Evolutionary conservation across 352 stramenopile species (phyloP).

Genomic region (Blastocystis hominis): DNA sequence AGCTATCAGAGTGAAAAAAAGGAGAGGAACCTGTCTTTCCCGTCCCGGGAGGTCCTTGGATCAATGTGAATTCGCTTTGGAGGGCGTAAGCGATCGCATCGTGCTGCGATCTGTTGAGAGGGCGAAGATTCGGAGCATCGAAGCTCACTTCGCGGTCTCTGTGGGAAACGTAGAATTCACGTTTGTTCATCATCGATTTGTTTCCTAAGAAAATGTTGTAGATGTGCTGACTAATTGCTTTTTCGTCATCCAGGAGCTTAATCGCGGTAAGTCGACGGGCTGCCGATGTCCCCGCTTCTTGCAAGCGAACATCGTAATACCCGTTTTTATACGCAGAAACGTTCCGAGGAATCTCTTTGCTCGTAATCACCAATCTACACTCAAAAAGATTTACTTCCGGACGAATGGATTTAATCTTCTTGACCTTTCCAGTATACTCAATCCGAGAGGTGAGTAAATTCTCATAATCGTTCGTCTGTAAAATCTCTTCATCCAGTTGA

Average conservation of each 20-base stretch:
- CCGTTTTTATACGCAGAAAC: background rate
- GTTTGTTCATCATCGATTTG: background rate
- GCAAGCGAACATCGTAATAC: conserved; percentile 39
- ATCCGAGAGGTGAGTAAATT: background rate
- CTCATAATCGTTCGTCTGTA: background rate
- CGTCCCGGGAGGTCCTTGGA: conserved; percentile 89
- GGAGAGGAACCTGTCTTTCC: conserved; percentile 77
- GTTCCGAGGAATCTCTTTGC: background rate
- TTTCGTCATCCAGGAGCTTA: background rate
- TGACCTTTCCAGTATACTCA: background rate
- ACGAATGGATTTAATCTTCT: background rate
- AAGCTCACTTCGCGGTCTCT: background rate
- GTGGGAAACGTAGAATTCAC: background rate
- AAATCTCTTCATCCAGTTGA: background rate
- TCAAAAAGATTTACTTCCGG: background rate
- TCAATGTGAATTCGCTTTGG: conserved; percentile 88
- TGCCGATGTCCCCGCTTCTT: background rate
- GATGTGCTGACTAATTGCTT: background rate
- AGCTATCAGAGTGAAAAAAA: background rate
- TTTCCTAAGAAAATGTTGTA: background rate
- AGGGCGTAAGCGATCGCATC: conserved; percentile 85
- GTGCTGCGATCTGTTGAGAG: conserved; percentile 69
- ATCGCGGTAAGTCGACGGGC: conserved; percentile 2
- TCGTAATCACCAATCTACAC: background rate
- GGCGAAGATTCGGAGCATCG: background rate